Percentiles rank a stretch among this genome's conserved stretches.
Conservation (phyloP, 257 asterid species). For the Solanum ossicruentum region DNA sequence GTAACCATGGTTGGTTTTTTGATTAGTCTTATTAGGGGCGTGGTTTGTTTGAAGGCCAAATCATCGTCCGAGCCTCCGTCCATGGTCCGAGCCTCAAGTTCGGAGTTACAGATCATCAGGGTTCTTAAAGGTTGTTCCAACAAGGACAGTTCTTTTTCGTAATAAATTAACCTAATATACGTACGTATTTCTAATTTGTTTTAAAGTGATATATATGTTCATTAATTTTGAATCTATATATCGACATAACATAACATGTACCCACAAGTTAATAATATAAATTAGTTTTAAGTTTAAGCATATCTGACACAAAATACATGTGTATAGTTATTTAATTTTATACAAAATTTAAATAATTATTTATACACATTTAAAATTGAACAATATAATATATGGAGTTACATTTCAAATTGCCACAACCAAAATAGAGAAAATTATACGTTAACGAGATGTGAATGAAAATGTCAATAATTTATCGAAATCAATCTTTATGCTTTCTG, state of each 20-base stretch:
- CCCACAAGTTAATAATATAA: neutral
- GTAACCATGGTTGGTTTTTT: neutral
- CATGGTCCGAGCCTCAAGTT: constrained; percentile 42
- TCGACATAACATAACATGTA: too few species aligned
- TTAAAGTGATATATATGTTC: too few species aligned
- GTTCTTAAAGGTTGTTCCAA: constrained; percentile 4
- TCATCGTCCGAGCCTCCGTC: constrained; percentile 31
- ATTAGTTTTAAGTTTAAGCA: too few species aligned
- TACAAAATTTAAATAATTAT: too few species aligned
- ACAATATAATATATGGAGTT: too few species aligned
- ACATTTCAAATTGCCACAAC: neutral
- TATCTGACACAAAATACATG: too few species aligned
- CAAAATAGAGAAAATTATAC: neutral
- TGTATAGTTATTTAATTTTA: too few species aligned
- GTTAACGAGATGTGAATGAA: neutral
- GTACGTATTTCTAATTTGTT: too few species aligned
- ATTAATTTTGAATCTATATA: too few species aligned
- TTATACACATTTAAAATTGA: too few species aligned
- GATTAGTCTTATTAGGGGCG: neutral
- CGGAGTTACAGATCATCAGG: constrained; percentile 14
- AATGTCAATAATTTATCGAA: neutral
- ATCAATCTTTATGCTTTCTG: neutral
- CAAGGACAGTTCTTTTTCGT: constrained; percentile 7
- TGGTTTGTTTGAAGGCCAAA: constrained; percentile 23
- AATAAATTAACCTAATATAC: too few species aligned